Evolutionary conservation across 768 basidiomycete genomes (phyloP).

Genomic region (Galerina sulciceps): DNA sequence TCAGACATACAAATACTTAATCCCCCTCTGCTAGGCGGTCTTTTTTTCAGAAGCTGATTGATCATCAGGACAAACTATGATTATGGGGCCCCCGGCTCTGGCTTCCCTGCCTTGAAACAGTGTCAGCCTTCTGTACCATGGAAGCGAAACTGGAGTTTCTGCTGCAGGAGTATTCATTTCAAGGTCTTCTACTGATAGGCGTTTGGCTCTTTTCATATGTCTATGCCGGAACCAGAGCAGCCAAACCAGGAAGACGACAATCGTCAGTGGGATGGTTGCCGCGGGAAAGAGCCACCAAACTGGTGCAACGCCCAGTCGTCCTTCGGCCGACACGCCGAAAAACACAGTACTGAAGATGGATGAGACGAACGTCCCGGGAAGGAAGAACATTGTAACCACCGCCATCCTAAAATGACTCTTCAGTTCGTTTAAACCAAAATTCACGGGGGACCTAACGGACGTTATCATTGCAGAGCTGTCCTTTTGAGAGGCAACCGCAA

Average conservation of each 20-base stretch:
- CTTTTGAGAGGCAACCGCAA: constrained; percentile 7
- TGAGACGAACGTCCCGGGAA: constrained; percentile 11
- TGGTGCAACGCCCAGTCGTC: background rate
- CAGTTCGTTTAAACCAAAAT: background rate
- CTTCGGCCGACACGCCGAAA: background rate
- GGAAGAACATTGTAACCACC: constrained; percentile 15
- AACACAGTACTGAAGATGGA: constrained; percentile 13
- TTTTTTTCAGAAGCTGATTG: too few species aligned
- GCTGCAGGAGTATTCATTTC: too few species aligned
- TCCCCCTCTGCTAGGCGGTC: too few species aligned
- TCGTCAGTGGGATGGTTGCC: constrained; percentile 9
- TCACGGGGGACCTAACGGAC: background rate
- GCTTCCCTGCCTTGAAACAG: too few species aligned
- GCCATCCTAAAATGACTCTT: constrained; percentile 10
- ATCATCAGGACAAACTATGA: too few species aligned
- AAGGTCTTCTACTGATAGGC: too few species aligned
- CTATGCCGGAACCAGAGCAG: constrained; percentile 3
- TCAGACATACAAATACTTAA: too few species aligned
- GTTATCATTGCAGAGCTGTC: constrained; percentile 16
- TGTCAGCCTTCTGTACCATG: too few species aligned
- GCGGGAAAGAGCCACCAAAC: constrained; percentile 9
- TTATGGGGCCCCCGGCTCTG: too few species aligned
- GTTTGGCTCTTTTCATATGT: constrained; percentile 5
- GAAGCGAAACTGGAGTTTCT: too few species aligned
- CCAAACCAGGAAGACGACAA: constrained; percentile 7